Base-by-base conservation (phyloP, 805 yeast species). In the Priceomyces fermenticarens region DNA sequence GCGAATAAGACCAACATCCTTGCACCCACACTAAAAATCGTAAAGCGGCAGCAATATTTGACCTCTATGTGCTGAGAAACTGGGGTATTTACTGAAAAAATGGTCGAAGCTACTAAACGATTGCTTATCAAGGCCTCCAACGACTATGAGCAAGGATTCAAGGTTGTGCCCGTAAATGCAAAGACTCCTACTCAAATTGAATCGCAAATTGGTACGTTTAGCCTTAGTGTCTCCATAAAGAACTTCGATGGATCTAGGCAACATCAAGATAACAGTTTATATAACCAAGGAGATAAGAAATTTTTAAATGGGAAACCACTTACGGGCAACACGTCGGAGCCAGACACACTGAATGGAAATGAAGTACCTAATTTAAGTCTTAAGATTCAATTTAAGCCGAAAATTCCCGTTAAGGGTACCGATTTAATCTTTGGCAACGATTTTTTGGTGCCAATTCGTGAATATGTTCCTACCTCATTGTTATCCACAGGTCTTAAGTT, bases 391-490 rank as follows among this genome's bases (percentile, higher is more conserved):
- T 68, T 77, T 44, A 61, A 52, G 9, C 84, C 83, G 32, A 61
- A 52, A 9, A 41, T 44, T 3, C 65, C 63, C 14, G 60, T 81
- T n/a, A 52, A 50, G 13, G 86, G 85, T 2, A 66, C 74, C 32
- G 69, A 72, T n/a, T 59, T 83, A 31, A 43, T 78, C n/a, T 83
- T 79, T 62, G 89, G 89, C 1, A 83, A 83, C 53, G 88, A 83
- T 51, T 80, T 81, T 54, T 77, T 72, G 8, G 54, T 65, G n/a
- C 81, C 86, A 0, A 73, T 83, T 26, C 62, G 72, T 26, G 80
- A 80, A 36, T 67, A 68, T 40, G 68, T 83, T 9, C 89, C 89
- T 2, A 67, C 78, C 3, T 57, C 77, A 1, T 45, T 70, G 20
- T 50, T 70, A 32, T 47, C 69, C 1, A 64, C 74, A 0, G 88